Evolutionary conservation across 805 yeast species (phyloP), one percentile per base, ranked within the genome.

Genomic region (Wickerhamiella galacta): DNA sequence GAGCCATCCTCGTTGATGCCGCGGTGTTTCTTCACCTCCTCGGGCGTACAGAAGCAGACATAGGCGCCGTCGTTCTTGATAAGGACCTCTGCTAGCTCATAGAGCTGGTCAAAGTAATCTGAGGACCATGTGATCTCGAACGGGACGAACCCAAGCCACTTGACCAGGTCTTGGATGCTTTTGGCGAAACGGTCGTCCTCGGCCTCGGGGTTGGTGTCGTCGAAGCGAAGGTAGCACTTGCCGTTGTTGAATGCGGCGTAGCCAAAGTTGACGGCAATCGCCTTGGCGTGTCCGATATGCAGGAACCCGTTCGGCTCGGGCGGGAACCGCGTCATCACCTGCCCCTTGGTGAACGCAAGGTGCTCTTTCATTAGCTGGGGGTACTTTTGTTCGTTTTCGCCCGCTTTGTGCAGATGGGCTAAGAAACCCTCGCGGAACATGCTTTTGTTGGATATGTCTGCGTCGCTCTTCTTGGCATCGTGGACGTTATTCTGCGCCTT

Each of bases 131-230:
- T 90, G 47, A 87, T 69, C 53, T 81, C 80, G 81, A 81, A 85
- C 20, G 99, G 99, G 43, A 63, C 56, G 52, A 81, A 90, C 12
- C 99, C 99, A 39, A 90, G 66, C 99, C 99, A 90, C 39, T 66
- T 65, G 32, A 90, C 77, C 71, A 87, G 80, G 41, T 73, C 74
- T 50, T 70, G 62, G 39, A 90, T 90, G 30, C 93, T 74, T 43
- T 70, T 72, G 56, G 90, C 82, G 54, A 78, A 90, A 35, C 72
- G 71, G 45, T 83, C 95, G 46, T 90, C 95, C 60, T 90, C 99
- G 28, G 95, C 95, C 58, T 90, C 98, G 2, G 99, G 99, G 51
- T 90, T 90, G 21, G 99, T 90, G 53, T 90, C 99, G 57, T 90
- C 99, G 48, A 72, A 90, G 55, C 99, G 70, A 54, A 90, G 66